These are phyloP conservation scores for Lepidium africanum DNA, from an alignment of 345 rosid genomes.

Conservation along the genomic window DNA sequence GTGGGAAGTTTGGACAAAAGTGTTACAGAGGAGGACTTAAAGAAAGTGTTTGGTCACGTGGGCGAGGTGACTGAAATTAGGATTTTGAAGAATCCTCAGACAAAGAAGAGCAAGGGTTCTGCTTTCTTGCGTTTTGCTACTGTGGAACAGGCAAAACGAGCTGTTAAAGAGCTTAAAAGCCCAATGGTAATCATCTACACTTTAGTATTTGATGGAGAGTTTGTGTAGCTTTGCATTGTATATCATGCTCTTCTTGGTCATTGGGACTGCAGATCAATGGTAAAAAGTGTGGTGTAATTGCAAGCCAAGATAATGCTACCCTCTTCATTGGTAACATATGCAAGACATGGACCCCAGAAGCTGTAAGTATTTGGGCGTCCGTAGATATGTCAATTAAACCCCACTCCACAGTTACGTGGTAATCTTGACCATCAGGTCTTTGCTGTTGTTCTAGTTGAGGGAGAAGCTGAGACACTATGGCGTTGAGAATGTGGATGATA, in stretches of 20 bases:
- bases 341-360: conserved; percentile 91
- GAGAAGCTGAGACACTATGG: conserved; percentile 96
- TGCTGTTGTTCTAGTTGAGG: conserved; percentile 63
- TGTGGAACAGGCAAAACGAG: conserved; percentile 88
- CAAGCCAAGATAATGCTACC: conserved; percentile 94
- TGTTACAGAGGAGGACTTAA: conserved; percentile 74
- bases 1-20: conserved; percentile 93
- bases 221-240: conserved; percentile 26
- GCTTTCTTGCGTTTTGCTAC: conserved; percentile 93
- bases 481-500: conserved; percentile 77
- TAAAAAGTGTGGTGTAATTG: conserved; percentile 92
- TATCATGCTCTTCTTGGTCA: conserved; percentile 29
- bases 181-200: conserved; percentile 69
- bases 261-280: conserved; percentile 84
- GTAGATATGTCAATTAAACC: conserved; percentile 22
- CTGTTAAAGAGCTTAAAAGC: conserved; percentile 66
- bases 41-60: conserved; percentile 64
- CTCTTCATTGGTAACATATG: conserved; percentile 95
- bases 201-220: conserved; percentile 28
- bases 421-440: conserved; percentile 27
- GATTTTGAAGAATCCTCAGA: conserved; percentile 83
- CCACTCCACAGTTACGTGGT: conserved; percentile 20
- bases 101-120: conserved; percentile 93
- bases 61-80: conserved; percentile 86
- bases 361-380: conserved; percentile 61